phyloP scores from a whole-genome alignment of 1,284 basidiomycete genomes.

The Ceraceosorus bombacis region DNA sequence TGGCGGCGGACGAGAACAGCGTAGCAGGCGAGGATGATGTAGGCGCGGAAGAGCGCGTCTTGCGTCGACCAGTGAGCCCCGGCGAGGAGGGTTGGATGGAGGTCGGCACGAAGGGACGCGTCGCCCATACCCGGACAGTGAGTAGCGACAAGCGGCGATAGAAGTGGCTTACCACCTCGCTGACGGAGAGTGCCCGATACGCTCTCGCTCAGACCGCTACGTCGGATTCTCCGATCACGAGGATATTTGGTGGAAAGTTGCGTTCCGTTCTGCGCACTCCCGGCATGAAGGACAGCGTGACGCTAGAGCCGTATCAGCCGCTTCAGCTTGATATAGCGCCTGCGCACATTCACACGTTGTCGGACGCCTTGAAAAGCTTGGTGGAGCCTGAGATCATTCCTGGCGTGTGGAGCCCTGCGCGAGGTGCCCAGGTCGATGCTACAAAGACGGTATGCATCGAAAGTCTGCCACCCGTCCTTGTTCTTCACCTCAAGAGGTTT shows the following conservation, averaged over 20 bases:
- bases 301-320: slow-evolving; percentile 86
- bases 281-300: slow-evolving; percentile 72
- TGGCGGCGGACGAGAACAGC: background rate
- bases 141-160: slow-evolving; percentile 64
- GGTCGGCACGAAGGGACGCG: slow-evolving; percentile 74
- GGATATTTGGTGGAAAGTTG: slow-evolving; percentile 88
- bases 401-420: slow-evolving; percentile 54
- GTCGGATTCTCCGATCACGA: slow-evolving; percentile 76
- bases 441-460: slow-evolving; percentile 84
- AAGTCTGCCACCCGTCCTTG: slow-evolving; percentile 71
- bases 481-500: slow-evolving; percentile 89
- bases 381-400: slow-evolving; percentile 75
- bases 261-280: slow-evolving; percentile 76
- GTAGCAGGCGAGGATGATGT: slow-evolving; percentile 39
- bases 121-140: background rate
- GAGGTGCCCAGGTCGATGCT: slow-evolving; percentile 60
- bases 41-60: slow-evolving; percentile 54
- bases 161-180: slow-evolving; percentile 50
- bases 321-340: slow-evolving; percentile 74
- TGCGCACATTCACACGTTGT: slow-evolving; percentile 67
- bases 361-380: slow-evolving; percentile 73
- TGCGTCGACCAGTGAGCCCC: slow-evolving; percentile 38
- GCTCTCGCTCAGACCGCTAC: slow-evolving; percentile 55
- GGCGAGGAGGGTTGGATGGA: slow-evolving; percentile 66
- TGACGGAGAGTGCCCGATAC: background rate